Base-by-base conservation (phyloP, 2,329 filamentous ascomycete genomes). In the Epichloe sibirici region DNA sequence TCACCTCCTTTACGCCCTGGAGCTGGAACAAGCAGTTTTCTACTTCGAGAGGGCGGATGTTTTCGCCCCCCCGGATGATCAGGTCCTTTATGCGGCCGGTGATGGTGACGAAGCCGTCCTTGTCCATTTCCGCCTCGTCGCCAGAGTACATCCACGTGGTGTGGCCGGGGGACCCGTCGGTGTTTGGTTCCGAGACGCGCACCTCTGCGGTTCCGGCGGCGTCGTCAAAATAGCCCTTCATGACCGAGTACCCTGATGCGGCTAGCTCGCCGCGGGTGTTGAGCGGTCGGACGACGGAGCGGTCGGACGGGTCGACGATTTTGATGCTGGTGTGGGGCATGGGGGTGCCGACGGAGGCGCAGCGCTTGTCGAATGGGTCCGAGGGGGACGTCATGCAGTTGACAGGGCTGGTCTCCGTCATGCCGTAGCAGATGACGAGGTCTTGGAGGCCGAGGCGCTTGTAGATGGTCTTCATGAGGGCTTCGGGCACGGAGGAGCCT, bases 11-110 rank as follows among this genome's bases (percentile, higher is more conserved):
- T 0, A 97, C 75, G 3, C 75, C 74, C 2, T 80, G 75, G 63
- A 91, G 83, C 42, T 79, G 79, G 56, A 95, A 82, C 5, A 97
- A 75, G 58, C 83, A 91, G 64, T 94, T 90, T 67, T 98, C 93
- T 3, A 97, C 77, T 67, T 97, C 93, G 5, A 95, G 74, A 0
- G 93, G 93, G 66, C 95, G 88, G 52, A 96, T 95, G 65, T 98
- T 98, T 66, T 97, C 93, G 25, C 93, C 93, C 31, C 88, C 91
- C 28, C 89, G 81, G 64, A 97, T 97, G 61, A 98, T 96, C 51
- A 97, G 70, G 65, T 98, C 93, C 69, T 97, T 97, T 64, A 95
- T 91, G 15, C 90, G 77, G 3, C 90, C 89, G 1, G 90, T 96
- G 63, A 97, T 95, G 59, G 80, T 79, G 2, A 96, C 80, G 64